Conservation (phyloP, 352 stramenopile species). For the Globisporangium yorkense region DNA sequence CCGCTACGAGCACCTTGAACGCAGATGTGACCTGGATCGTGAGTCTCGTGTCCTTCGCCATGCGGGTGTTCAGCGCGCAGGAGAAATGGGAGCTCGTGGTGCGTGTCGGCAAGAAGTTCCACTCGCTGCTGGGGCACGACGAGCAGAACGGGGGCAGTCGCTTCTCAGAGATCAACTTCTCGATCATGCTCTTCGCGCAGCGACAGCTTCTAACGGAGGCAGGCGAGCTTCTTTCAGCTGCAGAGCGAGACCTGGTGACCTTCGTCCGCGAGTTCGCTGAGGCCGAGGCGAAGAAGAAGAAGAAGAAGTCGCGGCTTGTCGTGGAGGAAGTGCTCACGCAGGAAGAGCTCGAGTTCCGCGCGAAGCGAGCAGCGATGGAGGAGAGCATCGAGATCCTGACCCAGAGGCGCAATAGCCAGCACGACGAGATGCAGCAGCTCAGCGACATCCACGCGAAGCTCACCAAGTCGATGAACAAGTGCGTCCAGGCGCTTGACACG, state of each 20-base stretch:
- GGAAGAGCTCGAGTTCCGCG: slow-evolving; percentile 56
- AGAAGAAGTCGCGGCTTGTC: slow-evolving; percentile 76
- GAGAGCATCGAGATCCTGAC: slow-evolving; percentile 24
- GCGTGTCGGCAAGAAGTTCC: slow-evolving; percentile 43
- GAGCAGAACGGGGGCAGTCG: slow-evolving; percentile 19
- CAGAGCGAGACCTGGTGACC: slow-evolving; percentile 21
- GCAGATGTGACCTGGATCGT: slow-evolving; percentile 49
- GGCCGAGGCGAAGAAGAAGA: slow-evolving; percentile 70
- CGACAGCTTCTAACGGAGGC: slow-evolving; percentile 44
- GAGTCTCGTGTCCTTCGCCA: slow-evolving; percentile 29
- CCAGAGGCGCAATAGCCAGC: slow-evolving; percentile 16
- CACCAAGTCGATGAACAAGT: slow-evolving; percentile 55
- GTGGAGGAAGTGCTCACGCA: slow-evolving; percentile 57
- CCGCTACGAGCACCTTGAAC: slow-evolving; percentile 24
- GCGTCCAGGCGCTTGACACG: slow-evolving; percentile 41
- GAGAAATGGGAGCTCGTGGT: slow-evolving; percentile 55
- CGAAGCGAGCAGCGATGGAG: slow-evolving; percentile 33
- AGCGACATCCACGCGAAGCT: slow-evolving; percentile 18
- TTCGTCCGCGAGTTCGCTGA: slow-evolving; percentile 53
- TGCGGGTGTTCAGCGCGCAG: slow-evolving; percentile 25
- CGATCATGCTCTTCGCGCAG: slow-evolving; percentile 56
- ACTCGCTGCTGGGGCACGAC: slow-evolving; percentile 26
- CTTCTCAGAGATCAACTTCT: slow-evolving; percentile 59
- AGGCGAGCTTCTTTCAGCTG: slow-evolving; percentile 19
- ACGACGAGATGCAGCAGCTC: slow-evolving; percentile 22